Evolutionary conservation across 345 rosid species (phyloP).

Genomic region (Salix exigua): DNA sequence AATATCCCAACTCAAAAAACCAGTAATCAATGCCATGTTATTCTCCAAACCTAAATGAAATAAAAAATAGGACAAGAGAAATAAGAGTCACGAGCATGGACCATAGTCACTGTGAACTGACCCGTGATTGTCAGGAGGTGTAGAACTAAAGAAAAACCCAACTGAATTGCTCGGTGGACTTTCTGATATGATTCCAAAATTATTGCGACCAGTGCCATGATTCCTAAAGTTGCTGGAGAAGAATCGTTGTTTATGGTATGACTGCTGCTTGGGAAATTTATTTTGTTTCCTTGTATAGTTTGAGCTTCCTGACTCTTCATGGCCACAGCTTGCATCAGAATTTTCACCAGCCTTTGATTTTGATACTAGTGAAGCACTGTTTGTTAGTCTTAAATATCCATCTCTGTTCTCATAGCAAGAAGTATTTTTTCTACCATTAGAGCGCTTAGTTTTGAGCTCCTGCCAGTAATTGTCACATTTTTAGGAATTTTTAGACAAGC

Average conservation of each 20-base stretch:
- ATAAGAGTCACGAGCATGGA: background rate
- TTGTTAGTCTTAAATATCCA: constrained; percentile 39
- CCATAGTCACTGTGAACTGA: constrained; percentile 38
- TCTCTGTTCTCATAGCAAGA: constrained; percentile 55
- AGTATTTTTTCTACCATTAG: constrained; percentile 46
- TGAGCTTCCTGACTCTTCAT: constrained; percentile 56
- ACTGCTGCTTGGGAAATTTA: constrained; percentile 62
- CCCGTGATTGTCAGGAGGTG: constrained; percentile 91
- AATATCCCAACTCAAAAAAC: constrained; percentile 4
- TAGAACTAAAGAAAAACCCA: constrained; percentile 92
- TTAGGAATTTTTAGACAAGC: constrained; percentile 6
- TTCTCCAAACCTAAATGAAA: constrained; percentile 1
- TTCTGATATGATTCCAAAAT: constrained; percentile 64
- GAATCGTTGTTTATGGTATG: constrained; percentile 62
- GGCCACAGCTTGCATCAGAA: constrained; percentile 39
- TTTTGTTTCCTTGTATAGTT: constrained; percentile 54
- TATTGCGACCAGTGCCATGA: constrained; percentile 50
- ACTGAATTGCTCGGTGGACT: constrained; percentile 94
- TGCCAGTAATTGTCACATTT: constrained; percentile 26
- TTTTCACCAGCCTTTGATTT: constrained; percentile 45
- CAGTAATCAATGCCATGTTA: background rate
- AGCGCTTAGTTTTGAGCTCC: constrained; percentile 71
- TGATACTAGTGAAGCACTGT: constrained; percentile 39
- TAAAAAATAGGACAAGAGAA: background rate
- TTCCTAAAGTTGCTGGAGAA: constrained; percentile 76